These are phyloP conservation scores for Penicillium sp. DNA, from an alignment of 2,329 filamentous ascomycete genomes.

Conservation along the genomic window DNA sequence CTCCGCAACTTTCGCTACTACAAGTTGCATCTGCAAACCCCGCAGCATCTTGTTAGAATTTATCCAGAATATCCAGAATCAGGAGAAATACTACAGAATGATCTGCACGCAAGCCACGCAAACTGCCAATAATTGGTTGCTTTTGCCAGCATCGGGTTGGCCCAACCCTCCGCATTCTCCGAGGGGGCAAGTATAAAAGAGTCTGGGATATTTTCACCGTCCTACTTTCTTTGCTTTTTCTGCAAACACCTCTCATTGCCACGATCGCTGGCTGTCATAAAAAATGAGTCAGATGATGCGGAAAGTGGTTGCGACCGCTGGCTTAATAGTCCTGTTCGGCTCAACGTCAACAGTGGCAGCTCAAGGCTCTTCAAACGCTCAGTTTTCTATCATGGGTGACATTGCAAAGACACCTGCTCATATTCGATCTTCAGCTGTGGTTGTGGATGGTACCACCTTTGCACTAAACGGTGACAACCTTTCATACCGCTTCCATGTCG, in stretches of 20 bases:
- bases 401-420: not conserved
- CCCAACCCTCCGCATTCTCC: not conserved
- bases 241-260: not conserved
- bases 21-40: not conserved
- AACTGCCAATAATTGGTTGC: not conserved
- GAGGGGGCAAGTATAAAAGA: constrained; percentile 3
- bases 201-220: not conserved
- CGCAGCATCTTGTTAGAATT: not conserved
- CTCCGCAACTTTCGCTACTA: not conserved
- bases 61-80: not conserved
- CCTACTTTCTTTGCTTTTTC: not conserved
- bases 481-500: constrained; percentile 69
- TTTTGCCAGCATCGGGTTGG: not conserved
- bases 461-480: constrained; percentile 62
- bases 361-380: not conserved
- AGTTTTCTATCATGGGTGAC: not conserved
- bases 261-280: not conserved
- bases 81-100: not conserved
- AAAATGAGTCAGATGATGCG: not conserved
- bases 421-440: constrained; percentile 51
- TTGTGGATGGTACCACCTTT: constrained; percentile 62
- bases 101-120: not conserved
- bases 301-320: not conserved
- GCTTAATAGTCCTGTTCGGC: not conserved
- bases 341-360: not conserved